A percentile compares a stretch with the other conserved stretches of the same genome.
phyloP scores from a whole-genome alignment of 108 stramenopile species.

The Fistulifera pelliculosa region DNA sequence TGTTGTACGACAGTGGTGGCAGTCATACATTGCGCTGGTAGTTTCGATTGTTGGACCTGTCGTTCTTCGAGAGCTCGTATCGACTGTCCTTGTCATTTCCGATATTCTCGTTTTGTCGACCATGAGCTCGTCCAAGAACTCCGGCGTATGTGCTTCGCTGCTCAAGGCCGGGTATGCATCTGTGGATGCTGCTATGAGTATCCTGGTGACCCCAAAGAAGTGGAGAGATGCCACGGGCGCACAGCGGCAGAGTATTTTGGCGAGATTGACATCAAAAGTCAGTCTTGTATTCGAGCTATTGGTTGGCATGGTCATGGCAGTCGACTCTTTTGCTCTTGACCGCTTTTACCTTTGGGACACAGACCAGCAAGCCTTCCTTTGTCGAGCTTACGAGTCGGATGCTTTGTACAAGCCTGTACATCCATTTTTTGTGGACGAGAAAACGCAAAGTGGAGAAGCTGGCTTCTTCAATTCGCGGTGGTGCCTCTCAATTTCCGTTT shows the following conservation, averaged over 20 bases:
- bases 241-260: constrained; percentile 55
- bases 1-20: constrained; percentile 34
- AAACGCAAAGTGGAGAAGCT: constrained; percentile 39
- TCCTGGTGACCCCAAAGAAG: constrained; percentile 34
- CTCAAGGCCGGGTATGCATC: constrained; percentile 10
- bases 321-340: constrained; percentile 37
- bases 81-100: constrained; percentile 45
- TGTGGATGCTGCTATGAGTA: constrained; percentile 63
- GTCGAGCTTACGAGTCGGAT: constrained; percentile 17
- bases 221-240: constrained; percentile 65
- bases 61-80: constrained; percentile 57
- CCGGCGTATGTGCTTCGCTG: constrained; percentile 11
- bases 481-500: constrained; percentile 41
- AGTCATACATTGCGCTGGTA: constrained; percentile 26
- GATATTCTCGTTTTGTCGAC: constrained; percentile 58
- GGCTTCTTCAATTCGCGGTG: constrained; percentile 41
- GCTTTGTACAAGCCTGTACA: constrained; percentile 59
- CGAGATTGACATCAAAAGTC: constrained; percentile 43
- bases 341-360: constrained; percentile 4
- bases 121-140: constrained; percentile 11
- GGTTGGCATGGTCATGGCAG: constrained; percentile 39
- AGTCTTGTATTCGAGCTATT: constrained; percentile 52
- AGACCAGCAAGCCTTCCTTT: constrained; percentile 23
- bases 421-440: constrained; percentile 58
- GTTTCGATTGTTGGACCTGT: constrained; percentile 43